Conservation (phyloP, 345 rosid genomes). For the Aethionema arabicum region DNA sequence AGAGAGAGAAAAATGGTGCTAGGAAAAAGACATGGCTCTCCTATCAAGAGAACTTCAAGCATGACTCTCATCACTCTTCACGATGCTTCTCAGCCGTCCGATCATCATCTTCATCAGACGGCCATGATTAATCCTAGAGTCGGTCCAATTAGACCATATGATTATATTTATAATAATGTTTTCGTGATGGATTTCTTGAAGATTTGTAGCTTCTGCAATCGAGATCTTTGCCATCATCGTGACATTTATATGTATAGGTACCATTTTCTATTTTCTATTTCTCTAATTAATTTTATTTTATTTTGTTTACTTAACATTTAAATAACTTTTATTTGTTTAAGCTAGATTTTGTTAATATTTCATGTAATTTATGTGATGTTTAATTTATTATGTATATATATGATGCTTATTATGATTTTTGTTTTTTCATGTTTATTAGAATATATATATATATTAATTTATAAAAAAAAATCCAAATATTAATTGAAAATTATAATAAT, state of each 20-base stretch:
- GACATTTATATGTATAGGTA: slow-evolving; percentile 92
- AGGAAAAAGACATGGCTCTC: slow-evolving; percentile 65
- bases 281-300: neutral
- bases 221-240: slow-evolving; percentile 37
- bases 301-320: too few species aligned
- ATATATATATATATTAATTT: too few species aligned
- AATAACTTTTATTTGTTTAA: too few species aligned
- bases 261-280: neutral
- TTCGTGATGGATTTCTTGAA: slow-evolving; percentile 28
- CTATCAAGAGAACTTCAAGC: slow-evolving; percentile 73
- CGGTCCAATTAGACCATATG: neutral
- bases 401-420: too few species aligned
- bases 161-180: neutral
- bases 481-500: neutral
- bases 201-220: slow-evolving; percentile 34
- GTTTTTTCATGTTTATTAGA: too few species aligned
- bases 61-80: slow-evolving; percentile 51
- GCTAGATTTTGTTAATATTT: too few species aligned
- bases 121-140: neutral
- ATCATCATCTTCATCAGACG: slow-evolving; percentile 27
- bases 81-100: slow-evolving; percentile 38
- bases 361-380: too few species aligned
- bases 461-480: too few species aligned
- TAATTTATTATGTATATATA: too few species aligned
- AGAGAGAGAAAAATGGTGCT: slow-evolving; percentile 46